A percentile compares a stretch with the other conserved stretches of the same genome.
phyloP scores from a whole-genome alignment of 306 rosid genomes.

The Cucurbita moschata region DNA sequence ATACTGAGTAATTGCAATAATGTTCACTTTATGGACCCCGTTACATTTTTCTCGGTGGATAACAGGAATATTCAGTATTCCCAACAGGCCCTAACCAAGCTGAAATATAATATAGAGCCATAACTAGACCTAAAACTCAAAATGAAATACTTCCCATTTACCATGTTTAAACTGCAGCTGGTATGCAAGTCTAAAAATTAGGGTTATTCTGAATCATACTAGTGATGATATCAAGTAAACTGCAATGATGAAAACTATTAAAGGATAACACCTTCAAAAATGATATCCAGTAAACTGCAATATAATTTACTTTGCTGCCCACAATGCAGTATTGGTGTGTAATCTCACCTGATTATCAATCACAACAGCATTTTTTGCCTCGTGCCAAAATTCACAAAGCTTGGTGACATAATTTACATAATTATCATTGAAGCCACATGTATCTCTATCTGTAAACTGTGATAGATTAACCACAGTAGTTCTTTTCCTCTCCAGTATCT shows the following conservation, averaged over 20 bases:
- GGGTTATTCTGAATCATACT: too few species aligned
- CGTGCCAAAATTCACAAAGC: conserved; percentile 33
- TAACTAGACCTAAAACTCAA: too few species aligned
- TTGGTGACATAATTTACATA: conserved; percentile 31
- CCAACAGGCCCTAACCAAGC: too few species aligned
- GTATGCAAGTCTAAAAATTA: too few species aligned
- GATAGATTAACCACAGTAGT: conserved; percentile 19
- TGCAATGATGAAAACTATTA: neutral
- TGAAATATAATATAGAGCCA: too few species aligned
- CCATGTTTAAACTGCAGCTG: too few species aligned
- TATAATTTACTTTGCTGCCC: neutral
- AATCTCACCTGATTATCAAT: conserved; percentile 42
- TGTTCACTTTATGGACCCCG: too few species aligned
- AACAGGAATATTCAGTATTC: too few species aligned
- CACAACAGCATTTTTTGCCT: conserved; percentile 36
- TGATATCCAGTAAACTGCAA: neutral
- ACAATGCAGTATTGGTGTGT: neutral
- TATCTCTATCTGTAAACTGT: conserved; percentile 17
- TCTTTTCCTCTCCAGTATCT: conserved; percentile 21
- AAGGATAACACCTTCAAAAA: neutral
- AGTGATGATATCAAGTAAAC: neutral
- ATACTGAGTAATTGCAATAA: too few species aligned
- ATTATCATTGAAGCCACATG: conserved; percentile 15
- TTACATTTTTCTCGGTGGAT: too few species aligned
- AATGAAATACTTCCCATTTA: too few species aligned